phyloP scores from a whole-genome alignment of 371 early-diverging fungal species.

The Mucor circinelloides region DNA sequence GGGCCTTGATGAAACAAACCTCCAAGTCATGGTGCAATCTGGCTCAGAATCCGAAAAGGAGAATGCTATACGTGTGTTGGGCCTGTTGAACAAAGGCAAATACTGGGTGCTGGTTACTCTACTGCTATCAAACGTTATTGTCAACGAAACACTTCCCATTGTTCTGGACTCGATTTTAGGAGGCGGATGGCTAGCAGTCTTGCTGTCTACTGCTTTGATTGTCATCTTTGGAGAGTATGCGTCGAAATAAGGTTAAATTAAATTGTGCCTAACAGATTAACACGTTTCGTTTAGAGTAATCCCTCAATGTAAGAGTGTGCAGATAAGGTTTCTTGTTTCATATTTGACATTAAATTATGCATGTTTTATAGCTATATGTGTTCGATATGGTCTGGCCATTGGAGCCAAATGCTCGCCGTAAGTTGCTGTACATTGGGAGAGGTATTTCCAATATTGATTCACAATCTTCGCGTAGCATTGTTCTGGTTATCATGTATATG shows the following conservation, averaged over 20 bases:
- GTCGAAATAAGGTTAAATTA: slow-evolving; percentile 31
- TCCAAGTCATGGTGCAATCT: slow-evolving; percentile 70
- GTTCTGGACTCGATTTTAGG: slow-evolving; percentile 79
- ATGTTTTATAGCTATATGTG: slow-evolving; percentile 58
- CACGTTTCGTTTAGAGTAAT: slow-evolving; percentile 48
- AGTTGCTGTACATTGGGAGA: slow-evolving; percentile 4
- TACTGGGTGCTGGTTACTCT: slow-evolving; percentile 90
- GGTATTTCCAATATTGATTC: too few relatives aligned
- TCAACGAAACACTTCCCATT: slow-evolving; percentile 95
- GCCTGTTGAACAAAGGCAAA: slow-evolving; percentile 68
- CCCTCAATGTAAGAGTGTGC: slow-evolving; percentile 31
- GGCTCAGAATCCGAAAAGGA: slow-evolving; percentile 66
- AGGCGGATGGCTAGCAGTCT: slow-evolving; percentile 83
- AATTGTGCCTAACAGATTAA: slow-evolving; percentile 34
- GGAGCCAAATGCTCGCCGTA: slow-evolving; percentile 75
- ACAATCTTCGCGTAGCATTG: slow-evolving; percentile 40
- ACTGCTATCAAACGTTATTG: slow-evolving; percentile 86
- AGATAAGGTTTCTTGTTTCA: neutral
- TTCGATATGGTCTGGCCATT: slow-evolving; percentile 76
- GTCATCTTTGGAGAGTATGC: slow-evolving; percentile 93
- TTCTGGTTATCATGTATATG: slow-evolving; percentile 68
- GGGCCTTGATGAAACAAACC: slow-evolving; percentile 72
- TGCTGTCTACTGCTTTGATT: slow-evolving; percentile 85
- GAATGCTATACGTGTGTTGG: slow-evolving; percentile 73
- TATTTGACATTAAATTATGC: neutral